phyloP scores from a whole-genome alignment of 202 grass and related monocot genomes.

The Hordeum pubiflorum region DNA sequence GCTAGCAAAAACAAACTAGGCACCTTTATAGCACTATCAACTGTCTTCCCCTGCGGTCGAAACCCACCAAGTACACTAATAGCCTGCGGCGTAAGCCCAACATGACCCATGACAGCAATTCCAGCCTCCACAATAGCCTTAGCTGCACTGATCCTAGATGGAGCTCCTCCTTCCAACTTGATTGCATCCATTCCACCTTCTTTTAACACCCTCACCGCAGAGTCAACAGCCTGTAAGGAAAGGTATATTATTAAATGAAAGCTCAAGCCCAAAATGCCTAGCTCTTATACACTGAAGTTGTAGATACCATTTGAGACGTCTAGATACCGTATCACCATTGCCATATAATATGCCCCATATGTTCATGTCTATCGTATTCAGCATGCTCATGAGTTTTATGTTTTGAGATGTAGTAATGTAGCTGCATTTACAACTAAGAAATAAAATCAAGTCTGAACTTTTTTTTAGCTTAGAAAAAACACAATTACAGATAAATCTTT shows the following conservation, averaged over 20 bases:
- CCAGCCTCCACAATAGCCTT: constrained; percentile 83
- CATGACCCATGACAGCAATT: constrained; percentile 86
- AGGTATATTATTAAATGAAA: not conserved
- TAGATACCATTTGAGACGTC: not conserved
- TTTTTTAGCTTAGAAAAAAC: not conserved
- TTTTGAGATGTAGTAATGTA: not conserved
- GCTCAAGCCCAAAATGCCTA: not conserved
- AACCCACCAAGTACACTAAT: constrained; percentile 92
- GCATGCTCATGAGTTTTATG: not conserved
- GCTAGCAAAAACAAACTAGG: not conserved
- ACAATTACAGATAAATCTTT: not conserved
- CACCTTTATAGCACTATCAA: constrained; percentile 83
- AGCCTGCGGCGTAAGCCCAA: constrained; percentile 79
- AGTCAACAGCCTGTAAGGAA: constrained; percentile 57
- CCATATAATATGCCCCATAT: not conserved
- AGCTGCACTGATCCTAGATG: constrained; percentile 73
- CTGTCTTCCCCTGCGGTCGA: constrained; percentile 67
- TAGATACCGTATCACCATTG: not conserved
- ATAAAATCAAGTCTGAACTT: not conserved
- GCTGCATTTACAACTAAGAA: not conserved
- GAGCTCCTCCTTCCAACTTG: constrained; percentile 78
- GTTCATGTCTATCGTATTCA: not conserved
- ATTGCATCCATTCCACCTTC: constrained; percentile 94
- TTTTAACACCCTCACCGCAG: constrained; percentile 70
- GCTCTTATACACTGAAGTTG: not conserved